phyloP scores from a whole-genome alignment of 345 rosid species.

The Gossypium stocksii region DNA sequence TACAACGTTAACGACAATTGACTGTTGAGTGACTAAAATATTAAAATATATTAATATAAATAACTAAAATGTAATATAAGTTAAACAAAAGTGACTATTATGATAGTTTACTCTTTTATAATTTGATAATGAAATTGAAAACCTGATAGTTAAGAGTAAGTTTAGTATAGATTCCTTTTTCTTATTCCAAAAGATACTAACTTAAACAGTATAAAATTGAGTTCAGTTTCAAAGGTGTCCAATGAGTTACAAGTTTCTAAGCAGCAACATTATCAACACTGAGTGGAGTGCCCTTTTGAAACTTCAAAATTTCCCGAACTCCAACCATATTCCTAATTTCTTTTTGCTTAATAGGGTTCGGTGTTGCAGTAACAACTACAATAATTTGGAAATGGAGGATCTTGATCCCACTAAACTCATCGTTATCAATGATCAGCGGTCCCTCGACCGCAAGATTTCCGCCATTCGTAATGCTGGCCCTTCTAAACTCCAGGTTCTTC shows the following conservation, averaged over 20 bases:
- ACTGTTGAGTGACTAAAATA: accelerated
- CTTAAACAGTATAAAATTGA: neutral
- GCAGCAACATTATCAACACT: neutral
- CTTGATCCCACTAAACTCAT: conserved; percentile 29
- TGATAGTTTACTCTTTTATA: accelerated
- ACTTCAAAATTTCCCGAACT: neutral
- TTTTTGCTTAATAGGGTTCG: conserved; percentile 19
- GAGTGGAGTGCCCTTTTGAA: conserved; percentile 1
- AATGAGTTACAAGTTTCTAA: conserved; percentile 1
- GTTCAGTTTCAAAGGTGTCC: neutral
- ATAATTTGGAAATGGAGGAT: conserved; percentile 25
- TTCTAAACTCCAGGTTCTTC: conserved; percentile 68
- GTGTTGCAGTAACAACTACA: conserved; percentile 1
- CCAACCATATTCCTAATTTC: neutral
- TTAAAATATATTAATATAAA: no score
- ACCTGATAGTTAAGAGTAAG: no score
- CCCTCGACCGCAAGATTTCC: conserved; percentile 41
- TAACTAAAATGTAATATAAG: no score
- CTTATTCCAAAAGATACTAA: no score
- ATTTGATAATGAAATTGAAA: no score
- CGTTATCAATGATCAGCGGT: conserved; percentile 37
- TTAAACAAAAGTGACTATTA: no score
- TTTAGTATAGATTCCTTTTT: no score
- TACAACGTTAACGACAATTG: accelerated
- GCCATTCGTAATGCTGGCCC: conserved; percentile 63